phyloP scores from a whole-genome alignment of 352 stramenopile genomes.

The Phytophthora multivora region DNA sequence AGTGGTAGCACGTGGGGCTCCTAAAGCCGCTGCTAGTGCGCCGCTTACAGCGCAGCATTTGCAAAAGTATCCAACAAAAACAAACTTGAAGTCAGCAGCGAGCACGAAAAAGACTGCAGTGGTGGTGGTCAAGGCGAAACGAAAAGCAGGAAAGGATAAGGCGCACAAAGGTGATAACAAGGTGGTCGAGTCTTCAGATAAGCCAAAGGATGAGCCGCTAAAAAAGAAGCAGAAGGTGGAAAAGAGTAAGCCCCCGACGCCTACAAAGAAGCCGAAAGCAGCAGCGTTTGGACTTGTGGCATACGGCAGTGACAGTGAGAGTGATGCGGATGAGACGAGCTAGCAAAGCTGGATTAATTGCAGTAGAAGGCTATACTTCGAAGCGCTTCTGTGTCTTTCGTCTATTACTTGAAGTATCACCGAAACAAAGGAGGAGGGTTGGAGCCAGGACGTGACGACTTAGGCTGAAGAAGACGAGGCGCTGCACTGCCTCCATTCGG shows the following conservation, averaged over 20 bases:
- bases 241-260: background rate
- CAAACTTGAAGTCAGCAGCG: slow-evolving; percentile 21
- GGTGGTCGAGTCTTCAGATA: slow-evolving; percentile 13
- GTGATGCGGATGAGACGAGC: slow-evolving; percentile 19
- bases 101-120: slow-evolving; percentile 38
- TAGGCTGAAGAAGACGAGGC: slow-evolving; percentile 32
- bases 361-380: no score
- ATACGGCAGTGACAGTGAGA: slow-evolving; percentile 79
- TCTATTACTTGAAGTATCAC: slow-evolving; percentile 1
- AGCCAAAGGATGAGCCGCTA: slow-evolving; percentile 3
- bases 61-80: slow-evolving; percentile 39
- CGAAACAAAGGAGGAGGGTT: slow-evolving; percentile 37
- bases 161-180: slow-evolving; percentile 25
- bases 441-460: slow-evolving; percentile 16
- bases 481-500: slow-evolving; percentile 27
- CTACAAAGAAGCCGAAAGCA: slow-evolving; percentile 11
- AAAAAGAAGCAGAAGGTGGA: slow-evolving; percentile 36
- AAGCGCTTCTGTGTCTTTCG: no score
- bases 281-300: slow-evolving; percentile 45
- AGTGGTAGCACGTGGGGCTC: slow-evolving; percentile 60
- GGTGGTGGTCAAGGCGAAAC: slow-evolving; percentile 62
- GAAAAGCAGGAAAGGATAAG: slow-evolving; percentile 40
- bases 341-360: background rate
- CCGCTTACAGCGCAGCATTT: slow-evolving; percentile 34
- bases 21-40: slow-evolving; percentile 21